Evolutionary conservation across 768 basidiomycete species (phyloP).

Genomic region (Cyclocybe aegerita): DNA sequence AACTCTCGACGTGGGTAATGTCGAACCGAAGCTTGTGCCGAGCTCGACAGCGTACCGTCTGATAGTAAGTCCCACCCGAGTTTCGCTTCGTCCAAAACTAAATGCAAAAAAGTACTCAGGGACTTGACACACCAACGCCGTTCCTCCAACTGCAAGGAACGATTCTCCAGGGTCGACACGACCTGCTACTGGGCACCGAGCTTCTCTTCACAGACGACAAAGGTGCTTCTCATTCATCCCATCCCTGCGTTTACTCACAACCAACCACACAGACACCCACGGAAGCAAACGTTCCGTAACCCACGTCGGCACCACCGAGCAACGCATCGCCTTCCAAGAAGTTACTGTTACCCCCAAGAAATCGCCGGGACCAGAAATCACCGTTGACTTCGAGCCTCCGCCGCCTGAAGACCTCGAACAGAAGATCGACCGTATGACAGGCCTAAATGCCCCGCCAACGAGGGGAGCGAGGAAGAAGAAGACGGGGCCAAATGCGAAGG

Average conservation of each 20-base stretch:
- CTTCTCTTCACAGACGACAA: slow-evolving; percentile 72
- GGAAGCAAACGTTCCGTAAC: slow-evolving; percentile 50
- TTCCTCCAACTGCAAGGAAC: slow-evolving; percentile 78
- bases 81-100: no score
- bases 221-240: slow-evolving; percentile 25
- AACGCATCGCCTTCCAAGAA: slow-evolving; percentile 73
- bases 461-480: slow-evolving; percentile 16
- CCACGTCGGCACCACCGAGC: slow-evolving; percentile 61
- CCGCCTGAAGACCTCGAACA: slow-evolving; percentile 1
- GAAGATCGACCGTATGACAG: slow-evolving; percentile 25
- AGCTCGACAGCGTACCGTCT: slow-evolving; percentile 68
- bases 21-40: slow-evolving; percentile 75
- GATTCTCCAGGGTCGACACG: slow-evolving; percentile 68
- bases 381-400: slow-evolving; percentile 5
- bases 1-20: slow-evolving; percentile 69
- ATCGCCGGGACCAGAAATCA: not conserved
- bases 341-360: slow-evolving; percentile 54
- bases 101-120: slow-evolving; percentile 36
- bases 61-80: slow-evolving; percentile 43
- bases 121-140: slow-evolving; percentile 74
- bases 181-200: slow-evolving; percentile 71
- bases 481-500: slow-evolving; percentile 9
- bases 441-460: slow-evolving; percentile 17
- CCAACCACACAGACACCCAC: slow-evolving; percentile 30
- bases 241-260: not conserved